Conservation (phyloP, 1,284 basidiomycete species). For the Cryptococcus wingfieldii region DNA sequence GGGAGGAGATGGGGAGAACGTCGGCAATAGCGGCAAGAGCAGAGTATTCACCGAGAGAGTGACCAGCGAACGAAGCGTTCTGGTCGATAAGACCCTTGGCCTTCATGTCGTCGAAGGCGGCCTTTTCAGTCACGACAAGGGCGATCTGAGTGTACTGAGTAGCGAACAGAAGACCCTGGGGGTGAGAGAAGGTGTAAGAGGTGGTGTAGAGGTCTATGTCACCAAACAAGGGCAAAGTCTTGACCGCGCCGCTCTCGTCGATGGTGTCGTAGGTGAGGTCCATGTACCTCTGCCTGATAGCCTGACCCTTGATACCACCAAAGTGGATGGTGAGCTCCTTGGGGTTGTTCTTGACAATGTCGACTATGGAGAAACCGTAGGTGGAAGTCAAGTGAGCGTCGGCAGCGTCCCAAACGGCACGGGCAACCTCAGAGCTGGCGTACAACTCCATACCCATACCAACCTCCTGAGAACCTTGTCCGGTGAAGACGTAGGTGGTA, state of each 20-base stretch:
- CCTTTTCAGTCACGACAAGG: slow-evolving; percentile 93
- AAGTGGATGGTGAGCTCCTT: slow-evolving; percentile 98
- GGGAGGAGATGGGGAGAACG: slow-evolving; percentile 88
- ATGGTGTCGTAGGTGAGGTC: slow-evolving; percentile 96
- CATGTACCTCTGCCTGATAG: slow-evolving; percentile 97
- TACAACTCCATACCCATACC: slow-evolving; percentile 99
- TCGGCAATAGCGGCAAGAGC: slow-evolving; percentile 95
- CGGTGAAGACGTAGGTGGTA: slow-evolving; percentile 96
- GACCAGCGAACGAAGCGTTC: slow-evolving; percentile 90
- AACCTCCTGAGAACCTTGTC: slow-evolving; percentile 95
- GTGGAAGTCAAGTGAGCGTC: slow-evolving; percentile 88
- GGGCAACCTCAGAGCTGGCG: slow-evolving; percentile 83
- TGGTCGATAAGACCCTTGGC: slow-evolving; percentile 89
- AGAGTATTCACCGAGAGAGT: slow-evolving; percentile 97
- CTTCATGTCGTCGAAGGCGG: slow-evolving; percentile 97
- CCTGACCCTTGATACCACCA: slow-evolving; percentile 97
- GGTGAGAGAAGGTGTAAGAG: slow-evolving; percentile 95
- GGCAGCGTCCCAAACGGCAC: slow-evolving; percentile 94
- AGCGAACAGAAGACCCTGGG: slow-evolving; percentile 88
- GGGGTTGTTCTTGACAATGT: slow-evolving; percentile 96
- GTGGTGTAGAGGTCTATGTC: slow-evolving; percentile 89
- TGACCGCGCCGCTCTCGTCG: slow-evolving; percentile 90
- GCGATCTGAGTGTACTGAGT: slow-evolving; percentile 99
- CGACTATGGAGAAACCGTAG: slow-evolving; percentile 94
- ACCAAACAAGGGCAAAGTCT: slow-evolving; percentile 87